phyloP scores from a whole-genome alignment of 805 yeast species.

The Nakazawaea wyomingensis region DNA sequence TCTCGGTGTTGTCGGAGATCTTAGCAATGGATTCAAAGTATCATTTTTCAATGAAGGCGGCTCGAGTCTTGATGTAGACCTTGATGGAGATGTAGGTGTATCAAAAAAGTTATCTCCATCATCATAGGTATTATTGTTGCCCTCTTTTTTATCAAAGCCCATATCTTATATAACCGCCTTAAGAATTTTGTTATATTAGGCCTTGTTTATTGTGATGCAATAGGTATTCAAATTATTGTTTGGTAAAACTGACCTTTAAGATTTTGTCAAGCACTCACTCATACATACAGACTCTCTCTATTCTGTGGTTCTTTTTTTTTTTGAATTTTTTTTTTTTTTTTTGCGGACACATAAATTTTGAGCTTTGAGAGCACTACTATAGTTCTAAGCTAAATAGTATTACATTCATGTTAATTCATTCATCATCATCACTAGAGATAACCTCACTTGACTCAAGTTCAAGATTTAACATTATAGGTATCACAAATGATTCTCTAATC shows the following conservation, averaged over 20 bases:
- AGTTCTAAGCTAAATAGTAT: too few species aligned
- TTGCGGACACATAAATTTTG: background rate
- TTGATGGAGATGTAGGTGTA: conserved; percentile 13
- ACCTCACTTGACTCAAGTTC: background rate
- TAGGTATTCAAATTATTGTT: too few species aligned
- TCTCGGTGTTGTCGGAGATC: conserved; percentile 43
- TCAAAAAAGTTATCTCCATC: conserved; percentile 1
- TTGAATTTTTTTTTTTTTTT: background rate
- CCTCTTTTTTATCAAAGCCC: background rate
- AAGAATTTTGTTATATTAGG: too few species aligned
- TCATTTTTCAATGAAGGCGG: conserved; percentile 9
- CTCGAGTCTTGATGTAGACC: conserved; percentile 9
- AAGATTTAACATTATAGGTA: conserved; percentile 33
- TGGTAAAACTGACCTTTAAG: background rate
- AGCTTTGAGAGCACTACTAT: background rate
- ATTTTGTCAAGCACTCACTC: background rate
- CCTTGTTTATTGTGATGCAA: too few species aligned
- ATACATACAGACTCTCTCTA: background rate
- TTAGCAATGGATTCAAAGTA: conserved; percentile 15
- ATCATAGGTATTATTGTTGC: background rate
- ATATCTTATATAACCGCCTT: background rate
- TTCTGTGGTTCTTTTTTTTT: background rate
- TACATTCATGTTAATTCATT: background rate
- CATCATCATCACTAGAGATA: conserved; percentile 4
- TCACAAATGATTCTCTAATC: conserved; percentile 49